A percentile compares a stretch with the other conserved stretches of the same genome.
Evolutionary conservation across 371 early-diverging fungal species (phyloP).

Genomic region (Mortierella sp.): DNA sequence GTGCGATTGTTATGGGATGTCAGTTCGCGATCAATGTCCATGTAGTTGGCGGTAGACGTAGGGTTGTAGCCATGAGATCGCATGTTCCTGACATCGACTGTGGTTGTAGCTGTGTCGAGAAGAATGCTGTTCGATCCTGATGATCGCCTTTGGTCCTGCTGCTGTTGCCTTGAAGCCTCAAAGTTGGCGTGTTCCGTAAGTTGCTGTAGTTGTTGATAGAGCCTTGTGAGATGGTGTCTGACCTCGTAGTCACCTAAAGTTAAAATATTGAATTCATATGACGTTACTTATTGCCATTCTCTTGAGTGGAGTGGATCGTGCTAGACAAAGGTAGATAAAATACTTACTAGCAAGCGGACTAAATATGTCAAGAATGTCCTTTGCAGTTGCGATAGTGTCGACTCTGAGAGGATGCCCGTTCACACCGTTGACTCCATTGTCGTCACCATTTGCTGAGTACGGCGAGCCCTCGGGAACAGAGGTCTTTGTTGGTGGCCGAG

Average conservation of each 20-base stretch:
- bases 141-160: not conserved
- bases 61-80: slow-evolving; percentile 8
- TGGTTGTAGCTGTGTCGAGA: not conserved
- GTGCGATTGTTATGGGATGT: not conserved
- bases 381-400: slow-evolving; percentile 7
- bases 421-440: not conserved
- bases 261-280: not conserved
- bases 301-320: not conserved
- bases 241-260: slow-evolving; percentile 38
- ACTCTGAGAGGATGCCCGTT: no score
- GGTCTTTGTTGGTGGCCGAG: slow-evolving; percentile 18
- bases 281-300: no score
- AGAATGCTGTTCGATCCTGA: not conserved
- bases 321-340: not conserved
- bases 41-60: not conserved
- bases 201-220: slow-evolving; percentile 43
- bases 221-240: slow-evolving; percentile 37
- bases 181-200: slow-evolving; percentile 34
- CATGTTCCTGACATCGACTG: slow-evolving; percentile 4
- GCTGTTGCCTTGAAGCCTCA: slow-evolving; percentile 5
- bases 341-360: slow-evolving; percentile 36
- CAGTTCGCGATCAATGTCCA: slow-evolving; percentile 12
- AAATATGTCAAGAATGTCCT: slow-evolving; percentile 40
- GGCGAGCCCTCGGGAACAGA: not conserved
- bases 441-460: not conserved